Evolutionary conservation across 2,329 filamentous ascomycete species (phyloP).

Genomic region (Fusarium vanettenii): DNA sequence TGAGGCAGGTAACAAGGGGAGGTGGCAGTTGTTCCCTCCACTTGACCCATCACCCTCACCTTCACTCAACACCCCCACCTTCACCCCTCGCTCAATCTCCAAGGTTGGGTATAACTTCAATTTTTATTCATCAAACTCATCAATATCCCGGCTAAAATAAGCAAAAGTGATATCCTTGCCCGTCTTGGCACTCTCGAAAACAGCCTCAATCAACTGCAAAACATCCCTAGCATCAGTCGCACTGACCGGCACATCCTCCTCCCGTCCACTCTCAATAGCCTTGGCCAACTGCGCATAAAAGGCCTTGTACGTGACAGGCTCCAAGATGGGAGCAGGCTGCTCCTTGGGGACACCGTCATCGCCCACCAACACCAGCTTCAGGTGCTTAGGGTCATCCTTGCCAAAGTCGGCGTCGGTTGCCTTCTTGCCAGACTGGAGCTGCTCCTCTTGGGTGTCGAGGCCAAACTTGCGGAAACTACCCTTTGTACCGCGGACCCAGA

Average conservation of each 20-base stretch:
- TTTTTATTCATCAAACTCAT: conserved; percentile 29
- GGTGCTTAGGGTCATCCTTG: conserved; percentile 69
- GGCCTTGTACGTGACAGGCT: conserved; percentile 74
- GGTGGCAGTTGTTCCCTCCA: not conserved
- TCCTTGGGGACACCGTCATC: conserved; percentile 63
- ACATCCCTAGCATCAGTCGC: conserved; percentile 65
- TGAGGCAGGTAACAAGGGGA: not conserved
- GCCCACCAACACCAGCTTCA: conserved; percentile 67
- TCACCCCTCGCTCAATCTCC: not conserved
- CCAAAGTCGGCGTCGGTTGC: conserved; percentile 74
- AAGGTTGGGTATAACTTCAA: not conserved
- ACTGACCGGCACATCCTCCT: conserved; percentile 64
- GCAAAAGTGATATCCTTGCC: conserved; percentile 57
- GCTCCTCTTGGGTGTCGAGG: conserved; percentile 81
- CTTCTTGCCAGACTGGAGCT: conserved; percentile 72
- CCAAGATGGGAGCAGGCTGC: conserved; percentile 65
- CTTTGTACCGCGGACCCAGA: conserved; percentile 80
- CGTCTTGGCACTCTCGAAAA: conserved; percentile 61
- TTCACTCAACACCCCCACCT: not conserved
- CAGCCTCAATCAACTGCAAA: conserved; percentile 63
- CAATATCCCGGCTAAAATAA: conserved; percentile 15
- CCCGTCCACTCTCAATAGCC: conserved; percentile 59
- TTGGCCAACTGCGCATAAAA: conserved; percentile 70
- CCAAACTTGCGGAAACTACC: conserved; percentile 79
- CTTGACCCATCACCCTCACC: not conserved